Conservation (phyloP, 2,329 filamentous ascomycete species). For the Penicillium expansum region DNA sequence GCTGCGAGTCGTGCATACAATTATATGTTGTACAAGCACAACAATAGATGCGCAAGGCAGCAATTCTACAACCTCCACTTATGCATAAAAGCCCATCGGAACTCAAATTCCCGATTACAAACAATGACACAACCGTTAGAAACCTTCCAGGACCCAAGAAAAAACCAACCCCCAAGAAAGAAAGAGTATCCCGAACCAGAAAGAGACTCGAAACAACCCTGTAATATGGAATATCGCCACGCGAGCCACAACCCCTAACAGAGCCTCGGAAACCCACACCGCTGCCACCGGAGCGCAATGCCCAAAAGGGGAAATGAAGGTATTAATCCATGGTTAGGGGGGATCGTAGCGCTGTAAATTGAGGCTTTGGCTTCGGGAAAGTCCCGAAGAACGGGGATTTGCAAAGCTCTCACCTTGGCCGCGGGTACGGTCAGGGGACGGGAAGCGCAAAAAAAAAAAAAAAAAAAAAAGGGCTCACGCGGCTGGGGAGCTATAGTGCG, state of each 20-base stretch:
- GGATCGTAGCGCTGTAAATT: not conserved
- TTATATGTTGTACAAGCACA: not conserved
- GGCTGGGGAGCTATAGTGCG: not conserved
- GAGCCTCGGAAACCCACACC: not conserved
- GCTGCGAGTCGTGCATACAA: not conserved
- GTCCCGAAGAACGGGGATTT: constrained; percentile 1
- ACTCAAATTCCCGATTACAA: not conserved
- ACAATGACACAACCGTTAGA: not conserved
- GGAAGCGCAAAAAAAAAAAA: not conserved
- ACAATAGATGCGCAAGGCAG: not conserved
- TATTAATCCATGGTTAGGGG: not conserved
- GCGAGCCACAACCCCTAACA: not conserved
- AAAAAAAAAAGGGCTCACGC: not conserved
- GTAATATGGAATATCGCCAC: not conserved
- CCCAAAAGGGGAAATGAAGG: not conserved
- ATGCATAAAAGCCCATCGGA: not conserved
- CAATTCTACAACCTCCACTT: not conserved
- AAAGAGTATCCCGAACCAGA: not conserved
- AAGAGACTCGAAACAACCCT: not conserved
- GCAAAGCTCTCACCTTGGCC: not conserved
- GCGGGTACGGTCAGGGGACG: not conserved
- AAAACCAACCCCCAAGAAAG: not conserved
- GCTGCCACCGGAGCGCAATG: not conserved
- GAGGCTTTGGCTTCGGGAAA: not conserved
- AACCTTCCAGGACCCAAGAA: not conserved